These are phyloP conservation scores for Aspergillus sp. DNA, from an alignment of 2,329 filamentous ascomycete species.

Conservation along the genomic window DNA sequence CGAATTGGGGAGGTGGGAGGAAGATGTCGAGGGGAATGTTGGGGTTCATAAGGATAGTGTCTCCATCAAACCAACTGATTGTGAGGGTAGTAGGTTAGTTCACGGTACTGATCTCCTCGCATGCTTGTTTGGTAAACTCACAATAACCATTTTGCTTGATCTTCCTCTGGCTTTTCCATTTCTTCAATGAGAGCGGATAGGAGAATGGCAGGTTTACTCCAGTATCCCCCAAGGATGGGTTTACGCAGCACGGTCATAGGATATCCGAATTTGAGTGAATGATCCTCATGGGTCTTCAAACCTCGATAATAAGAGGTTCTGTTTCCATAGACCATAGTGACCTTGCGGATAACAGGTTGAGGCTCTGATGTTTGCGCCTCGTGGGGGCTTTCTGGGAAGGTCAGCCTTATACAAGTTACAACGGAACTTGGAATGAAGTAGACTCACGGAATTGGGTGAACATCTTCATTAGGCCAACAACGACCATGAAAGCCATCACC, in stretches of 20 bases:
- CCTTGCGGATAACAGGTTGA: constrained; percentile 18
- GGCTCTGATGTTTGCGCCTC: neutral
- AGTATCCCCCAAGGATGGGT: constrained; percentile 45
- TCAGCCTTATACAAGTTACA: too few relatives aligned
- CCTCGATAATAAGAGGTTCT: constrained; percentile 45
- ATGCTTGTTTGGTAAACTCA: constrained; percentile 14
- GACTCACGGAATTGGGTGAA: constrained; percentile 4
- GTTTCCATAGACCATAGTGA: constrained; percentile 21
- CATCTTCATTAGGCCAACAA: neutral
- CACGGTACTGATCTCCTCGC: too few relatives aligned
- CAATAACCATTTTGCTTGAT: constrained; percentile 38
- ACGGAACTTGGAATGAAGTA: neutral
- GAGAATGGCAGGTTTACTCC: constrained; percentile 51
- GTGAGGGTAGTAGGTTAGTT: neutral
- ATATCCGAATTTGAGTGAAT: constrained; percentile 46
- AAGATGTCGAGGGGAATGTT: constrained; percentile 37
- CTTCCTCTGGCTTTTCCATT: constrained; percentile 27
- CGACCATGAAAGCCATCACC: neutral
- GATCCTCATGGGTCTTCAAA: constrained; percentile 43
- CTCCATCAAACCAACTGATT: constrained; percentile 38
- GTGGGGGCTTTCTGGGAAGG: neutral
- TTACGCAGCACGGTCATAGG: constrained; percentile 47
- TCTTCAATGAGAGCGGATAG: constrained; percentile 37
- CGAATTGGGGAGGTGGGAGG: constrained; percentile 32
- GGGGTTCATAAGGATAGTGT: constrained; percentile 38